Conservation (phyloP, 2,329 filamentous ascomycete genomes). For the Mycogone perniciosa region DNA sequence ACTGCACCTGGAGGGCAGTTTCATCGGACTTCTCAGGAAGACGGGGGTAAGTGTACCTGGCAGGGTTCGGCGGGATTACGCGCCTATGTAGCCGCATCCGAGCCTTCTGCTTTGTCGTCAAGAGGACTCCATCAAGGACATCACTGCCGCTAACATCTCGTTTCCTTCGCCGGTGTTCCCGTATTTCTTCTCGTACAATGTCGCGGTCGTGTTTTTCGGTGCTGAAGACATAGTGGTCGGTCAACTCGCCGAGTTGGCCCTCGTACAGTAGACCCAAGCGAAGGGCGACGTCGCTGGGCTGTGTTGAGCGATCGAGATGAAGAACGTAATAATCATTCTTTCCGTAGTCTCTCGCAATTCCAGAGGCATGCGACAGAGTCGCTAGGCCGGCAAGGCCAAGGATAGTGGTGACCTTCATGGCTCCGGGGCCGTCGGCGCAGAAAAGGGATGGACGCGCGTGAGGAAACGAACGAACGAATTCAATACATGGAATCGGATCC, state of each 20-base stretch:
- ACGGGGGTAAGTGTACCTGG: constrained; percentile 19
- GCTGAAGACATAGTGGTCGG: constrained; percentile 80
- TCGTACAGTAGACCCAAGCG: constrained; percentile 73
- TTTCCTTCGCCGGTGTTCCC: constrained; percentile 54
- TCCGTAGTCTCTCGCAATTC: constrained; percentile 64
- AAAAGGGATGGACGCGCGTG: constrained; percentile 7
- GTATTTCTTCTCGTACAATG: constrained; percentile 48
- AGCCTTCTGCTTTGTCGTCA: constrained; percentile 66
- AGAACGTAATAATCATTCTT: constrained; percentile 90
- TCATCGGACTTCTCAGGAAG: constrained; percentile 16
- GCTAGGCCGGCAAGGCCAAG: constrained; percentile 49
- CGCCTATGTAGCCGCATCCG: constrained; percentile 49
- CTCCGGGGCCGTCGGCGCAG: constrained; percentile 8
- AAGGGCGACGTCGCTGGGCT: constrained; percentile 63
- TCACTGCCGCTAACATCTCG: constrained; percentile 47
- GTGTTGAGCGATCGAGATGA: constrained; percentile 62
- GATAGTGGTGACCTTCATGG: constrained; percentile 47
- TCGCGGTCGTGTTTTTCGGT: constrained; percentile 57
- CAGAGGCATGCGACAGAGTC: constrained; percentile 40
- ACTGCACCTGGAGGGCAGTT: constrained; percentile 50
- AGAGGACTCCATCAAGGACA: constrained; percentile 66
- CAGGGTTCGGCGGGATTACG: constrained; percentile 36
- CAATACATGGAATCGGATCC: constrained; percentile 4
- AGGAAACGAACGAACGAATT: not conserved
- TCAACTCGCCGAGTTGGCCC: constrained; percentile 70